phyloP scores from a whole-genome alignment of 1,284 basidiomycete genomes.

The Ceratobasidium sp. region DNA sequence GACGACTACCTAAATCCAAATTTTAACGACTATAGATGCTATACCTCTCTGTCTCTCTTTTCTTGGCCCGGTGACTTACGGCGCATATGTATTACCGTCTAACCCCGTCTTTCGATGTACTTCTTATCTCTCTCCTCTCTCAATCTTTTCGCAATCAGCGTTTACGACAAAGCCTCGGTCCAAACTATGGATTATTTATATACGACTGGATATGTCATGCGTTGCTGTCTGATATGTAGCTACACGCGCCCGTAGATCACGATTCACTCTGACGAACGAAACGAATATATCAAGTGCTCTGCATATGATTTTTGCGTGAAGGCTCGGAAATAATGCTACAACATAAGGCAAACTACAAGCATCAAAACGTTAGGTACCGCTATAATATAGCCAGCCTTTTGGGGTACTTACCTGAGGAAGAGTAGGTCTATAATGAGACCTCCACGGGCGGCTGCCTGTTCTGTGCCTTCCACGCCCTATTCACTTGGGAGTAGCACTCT shows the following conservation, averaged over 20 bases:
- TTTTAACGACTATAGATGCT: neutral
- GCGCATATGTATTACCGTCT: no score
- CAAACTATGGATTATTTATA: slow-evolving; percentile 9
- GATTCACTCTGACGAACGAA: slow-evolving; percentile 21
- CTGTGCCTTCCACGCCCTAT: slow-evolving; percentile 69
- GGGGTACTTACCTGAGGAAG: neutral
- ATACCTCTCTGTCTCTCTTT: neutral
- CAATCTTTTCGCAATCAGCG: slow-evolving; percentile 16
- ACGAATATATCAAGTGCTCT: slow-evolving; percentile 12
- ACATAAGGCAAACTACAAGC: no score
- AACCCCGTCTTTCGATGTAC: slow-evolving; percentile 29
- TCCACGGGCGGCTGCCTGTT: slow-evolving; percentile 45
- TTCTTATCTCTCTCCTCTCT: slow-evolving; percentile 13
- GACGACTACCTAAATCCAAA: slow-evolving; percentile 6
- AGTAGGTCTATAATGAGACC: neutral
- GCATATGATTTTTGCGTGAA: neutral
- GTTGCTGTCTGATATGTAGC: slow-evolving; percentile 25
- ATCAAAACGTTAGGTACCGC: neutral
- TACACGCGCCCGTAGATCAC: slow-evolving; percentile 11
- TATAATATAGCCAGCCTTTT: neutral
- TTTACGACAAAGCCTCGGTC: neutral
- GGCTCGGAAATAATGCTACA: neutral
- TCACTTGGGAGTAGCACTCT: slow-evolving; percentile 83
- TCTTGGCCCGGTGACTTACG: neutral
- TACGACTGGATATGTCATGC: slow-evolving; percentile 6